Percentiles rank a stretch among this genome's conserved stretches.
phyloP scores from a whole-genome alignment of 2,329 filamentous ascomycete species.

The Microdochium nivale region DNA sequence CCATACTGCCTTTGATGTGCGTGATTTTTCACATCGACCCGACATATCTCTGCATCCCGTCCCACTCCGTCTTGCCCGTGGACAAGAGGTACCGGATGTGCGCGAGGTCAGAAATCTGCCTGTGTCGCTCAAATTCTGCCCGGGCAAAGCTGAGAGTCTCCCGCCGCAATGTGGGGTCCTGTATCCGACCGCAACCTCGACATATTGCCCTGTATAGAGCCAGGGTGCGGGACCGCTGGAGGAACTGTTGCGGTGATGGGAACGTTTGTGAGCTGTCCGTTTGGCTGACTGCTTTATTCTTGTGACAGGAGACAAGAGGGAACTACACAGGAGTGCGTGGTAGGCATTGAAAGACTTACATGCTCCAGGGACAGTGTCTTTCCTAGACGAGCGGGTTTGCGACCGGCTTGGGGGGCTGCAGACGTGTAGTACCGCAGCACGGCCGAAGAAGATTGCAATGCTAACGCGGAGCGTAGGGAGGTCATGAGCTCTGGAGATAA shows the following conservation, averaged over 20 bases:
- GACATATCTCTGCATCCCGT: constrained; percentile 51
- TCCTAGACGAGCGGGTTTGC: constrained; percentile 22
- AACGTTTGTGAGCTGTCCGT: neutral
- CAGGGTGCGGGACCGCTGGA: constrained; percentile 46
- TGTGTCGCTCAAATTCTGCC: constrained; percentile 53
- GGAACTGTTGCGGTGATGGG: constrained; percentile 25
- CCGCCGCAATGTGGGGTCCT: constrained; percentile 38
- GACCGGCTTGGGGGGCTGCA: constrained; percentile 13
- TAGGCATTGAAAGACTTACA: constrained; percentile 27
- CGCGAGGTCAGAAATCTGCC: constrained; percentile 42
- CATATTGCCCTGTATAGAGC: constrained; percentile 51
- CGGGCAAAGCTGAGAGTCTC: constrained; percentile 50
- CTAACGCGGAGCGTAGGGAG: no score
- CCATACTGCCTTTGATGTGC: neutral
- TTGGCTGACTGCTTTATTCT: no score
- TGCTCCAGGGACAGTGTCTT: constrained; percentile 48
- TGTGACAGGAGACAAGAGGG: no score
- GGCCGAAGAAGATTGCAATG: neutral
- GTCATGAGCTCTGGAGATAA: no score
- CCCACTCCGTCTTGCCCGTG: constrained; percentile 58
- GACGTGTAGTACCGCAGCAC: neutral
- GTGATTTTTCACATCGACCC: constrained; percentile 30
- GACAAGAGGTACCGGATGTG: constrained; percentile 57
- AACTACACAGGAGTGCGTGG: neutral
- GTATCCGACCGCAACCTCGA: constrained; percentile 43